These are phyloP conservation scores for Chloromonas sp. DNA, from an alignment of 163 green algal species.

Conservation along the genomic window DNA sequence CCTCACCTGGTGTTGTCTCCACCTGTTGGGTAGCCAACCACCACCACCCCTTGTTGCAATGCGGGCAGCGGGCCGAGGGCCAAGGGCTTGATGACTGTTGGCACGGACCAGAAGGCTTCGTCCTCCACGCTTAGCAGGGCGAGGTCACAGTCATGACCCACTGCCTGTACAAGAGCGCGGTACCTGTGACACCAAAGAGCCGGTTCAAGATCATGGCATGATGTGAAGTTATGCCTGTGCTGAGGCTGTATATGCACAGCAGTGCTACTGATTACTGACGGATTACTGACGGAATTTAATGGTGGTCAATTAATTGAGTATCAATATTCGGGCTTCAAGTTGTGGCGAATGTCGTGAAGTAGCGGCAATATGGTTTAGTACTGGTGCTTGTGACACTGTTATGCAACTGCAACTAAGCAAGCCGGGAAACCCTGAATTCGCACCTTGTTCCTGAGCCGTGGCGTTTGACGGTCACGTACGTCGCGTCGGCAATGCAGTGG, in stretches of 20 bases:
- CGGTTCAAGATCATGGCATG: background rate
- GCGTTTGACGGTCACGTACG: conserved; percentile 51
- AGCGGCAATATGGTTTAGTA: too few relatives aligned
- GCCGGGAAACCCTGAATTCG: too few relatives aligned
- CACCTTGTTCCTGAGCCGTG: conserved; percentile 50
- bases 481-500: conserved; percentile 53
- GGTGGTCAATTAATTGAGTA: too few relatives aligned
- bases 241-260: too few relatives aligned
- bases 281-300: too few relatives aligned
- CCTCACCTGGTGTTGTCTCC: conserved; percentile 47
- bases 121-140: conserved; percentile 55
- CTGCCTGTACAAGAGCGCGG: conserved; percentile 41
- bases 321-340: too few relatives aligned
- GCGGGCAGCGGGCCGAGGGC: conserved; percentile 48
- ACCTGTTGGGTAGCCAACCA: conserved; percentile 53
- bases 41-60: conserved; percentile 48
- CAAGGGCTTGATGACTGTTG: conserved; percentile 47
- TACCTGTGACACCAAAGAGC: background rate
- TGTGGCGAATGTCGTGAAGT: too few relatives aligned
- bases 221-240: too few relatives aligned
- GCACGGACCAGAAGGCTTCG: conserved; percentile 45
- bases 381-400: too few relatives aligned
- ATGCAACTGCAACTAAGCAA: too few relatives aligned
- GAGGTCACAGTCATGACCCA: conserved; percentile 63
- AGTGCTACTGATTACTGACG: too few relatives aligned